Percentiles rank a stretch among this genome's conserved stretches.
phyloP scores from a whole-genome alignment of 2,329 filamentous ascomycete species.

The Talaromyces sp. region DNA sequence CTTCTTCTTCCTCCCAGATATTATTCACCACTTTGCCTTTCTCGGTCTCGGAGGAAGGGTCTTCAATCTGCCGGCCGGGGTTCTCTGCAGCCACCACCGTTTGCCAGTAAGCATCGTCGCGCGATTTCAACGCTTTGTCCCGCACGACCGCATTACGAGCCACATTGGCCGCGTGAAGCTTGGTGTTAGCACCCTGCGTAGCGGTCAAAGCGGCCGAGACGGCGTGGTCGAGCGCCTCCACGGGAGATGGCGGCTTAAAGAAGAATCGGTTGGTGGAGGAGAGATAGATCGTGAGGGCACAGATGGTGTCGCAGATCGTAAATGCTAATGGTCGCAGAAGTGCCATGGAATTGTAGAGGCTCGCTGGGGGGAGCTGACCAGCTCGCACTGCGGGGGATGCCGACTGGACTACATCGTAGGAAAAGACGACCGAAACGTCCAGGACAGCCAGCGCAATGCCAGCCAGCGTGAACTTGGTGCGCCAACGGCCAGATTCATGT shows the following conservation, averaged over 20 bases:
- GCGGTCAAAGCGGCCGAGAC: slow-evolving; percentile 52
- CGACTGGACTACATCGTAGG: slow-evolving; percentile 59
- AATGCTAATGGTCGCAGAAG: slow-evolving; percentile 66
- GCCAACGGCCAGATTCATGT: slow-evolving; percentile 67
- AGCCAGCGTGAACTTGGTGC: slow-evolving; percentile 67
- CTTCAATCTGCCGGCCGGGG: slow-evolving; percentile 57
- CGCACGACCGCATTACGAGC: slow-evolving; percentile 78
- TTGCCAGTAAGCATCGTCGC: slow-evolving; percentile 74
- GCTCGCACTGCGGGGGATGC: slow-evolving; percentile 66
- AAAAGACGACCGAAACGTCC: slow-evolving; percentile 68
- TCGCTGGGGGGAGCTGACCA: slow-evolving; percentile 61
- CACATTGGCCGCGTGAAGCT: slow-evolving; percentile 72
- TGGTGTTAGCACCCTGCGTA: slow-evolving; percentile 64
- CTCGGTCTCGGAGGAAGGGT: slow-evolving; percentile 63
- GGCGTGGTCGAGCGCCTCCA: slow-evolving; percentile 66
- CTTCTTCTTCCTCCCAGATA: slow-evolving; percentile 72
- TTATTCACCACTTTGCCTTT: slow-evolving; percentile 57
- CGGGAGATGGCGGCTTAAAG: slow-evolving; percentile 60
- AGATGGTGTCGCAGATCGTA: slow-evolving; percentile 62
- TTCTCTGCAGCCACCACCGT: slow-evolving; percentile 62
- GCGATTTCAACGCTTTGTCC: slow-evolving; percentile 69
- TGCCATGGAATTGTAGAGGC: slow-evolving; percentile 50
- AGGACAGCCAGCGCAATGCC: slow-evolving; percentile 60
- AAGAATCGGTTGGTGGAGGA: slow-evolving; percentile 80
- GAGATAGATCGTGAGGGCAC: slow-evolving; percentile 72